Evolutionary conservation across 352 stramenopile genomes (phyloP).

Genomic region (Globisporangium echinulatum): DNA sequence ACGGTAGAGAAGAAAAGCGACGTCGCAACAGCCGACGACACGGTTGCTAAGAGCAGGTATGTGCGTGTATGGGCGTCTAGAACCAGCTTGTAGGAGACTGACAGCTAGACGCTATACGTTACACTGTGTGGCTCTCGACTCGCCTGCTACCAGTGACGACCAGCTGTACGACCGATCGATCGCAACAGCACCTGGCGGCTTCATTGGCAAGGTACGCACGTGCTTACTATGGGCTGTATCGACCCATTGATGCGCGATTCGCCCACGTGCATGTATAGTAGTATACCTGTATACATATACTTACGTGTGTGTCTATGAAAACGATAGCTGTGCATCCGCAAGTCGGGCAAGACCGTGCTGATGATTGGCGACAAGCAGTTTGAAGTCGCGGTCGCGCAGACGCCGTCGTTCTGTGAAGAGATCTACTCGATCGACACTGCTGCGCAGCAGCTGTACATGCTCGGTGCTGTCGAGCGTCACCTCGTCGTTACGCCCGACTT

Average conservation of each 20-base stretch:
- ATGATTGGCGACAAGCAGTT: constrained; percentile 86
- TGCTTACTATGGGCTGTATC: too few species aligned
- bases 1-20: constrained; percentile 8
- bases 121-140: constrained; percentile 7
- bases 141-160: constrained; percentile 27
- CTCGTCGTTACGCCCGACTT: constrained; percentile 85
- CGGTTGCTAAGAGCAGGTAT: not conserved
- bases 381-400: constrained; percentile 70
- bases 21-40: constrained; percentile 1
- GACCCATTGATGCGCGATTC: too few species aligned
- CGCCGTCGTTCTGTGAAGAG: constrained; percentile 78
- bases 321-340: constrained; percentile 68
- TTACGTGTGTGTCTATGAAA: not conserved
- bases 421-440: constrained; percentile 71
- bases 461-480: constrained; percentile 69
- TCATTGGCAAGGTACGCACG: constrained; percentile 68
- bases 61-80: too few species aligned
- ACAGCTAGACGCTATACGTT: not conserved
- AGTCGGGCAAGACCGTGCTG: constrained; percentile 80
- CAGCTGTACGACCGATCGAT: constrained; percentile 69
- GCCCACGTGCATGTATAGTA: not conserved
- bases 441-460: constrained; percentile 70
- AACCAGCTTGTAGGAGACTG: not conserved
- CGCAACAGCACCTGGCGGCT: constrained; percentile 58
- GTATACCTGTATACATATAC: not conserved